A percentile compares a stretch with the other conserved stretches of the same genome.
Conservation (phyloP, 2,329 filamentous ascomycete genomes). For the Tympanopsis confertula region DNA sequence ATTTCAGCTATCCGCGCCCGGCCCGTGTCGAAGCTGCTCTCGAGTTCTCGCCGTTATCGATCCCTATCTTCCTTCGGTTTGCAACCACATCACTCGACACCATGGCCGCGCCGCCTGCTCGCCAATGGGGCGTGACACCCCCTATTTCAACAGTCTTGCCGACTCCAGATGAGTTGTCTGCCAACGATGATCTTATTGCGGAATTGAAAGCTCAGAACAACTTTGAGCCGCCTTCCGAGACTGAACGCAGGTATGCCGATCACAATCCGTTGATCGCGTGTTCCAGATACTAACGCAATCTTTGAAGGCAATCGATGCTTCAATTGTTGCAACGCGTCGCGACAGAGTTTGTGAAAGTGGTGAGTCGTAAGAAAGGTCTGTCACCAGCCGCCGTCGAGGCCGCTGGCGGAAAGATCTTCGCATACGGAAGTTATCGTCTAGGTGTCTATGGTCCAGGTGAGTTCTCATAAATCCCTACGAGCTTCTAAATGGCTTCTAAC, state of each 20-base stretch:
- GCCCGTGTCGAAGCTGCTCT: too few species aligned
- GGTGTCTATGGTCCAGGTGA: constrained; percentile 80
- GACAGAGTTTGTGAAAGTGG: constrained; percentile 74
- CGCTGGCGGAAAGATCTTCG: constrained; percentile 85
- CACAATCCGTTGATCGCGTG: constrained; percentile 61
- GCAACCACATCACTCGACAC: too few species aligned
- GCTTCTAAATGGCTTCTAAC: too few species aligned
- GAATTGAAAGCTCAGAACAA: constrained; percentile 84
- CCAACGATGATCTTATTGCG: constrained; percentile 68
- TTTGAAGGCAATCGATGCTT: constrained; percentile 62
- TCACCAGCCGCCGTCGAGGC: constrained; percentile 65
- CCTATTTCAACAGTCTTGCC: constrained; percentile 71
- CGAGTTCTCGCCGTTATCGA: too few species aligned
- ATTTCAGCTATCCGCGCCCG: too few species aligned
- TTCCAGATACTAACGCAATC: too few species aligned
- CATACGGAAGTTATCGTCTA: constrained; percentile 88
- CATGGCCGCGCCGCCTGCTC: background rate
- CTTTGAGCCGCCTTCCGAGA: constrained; percentile 76
- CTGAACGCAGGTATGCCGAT: constrained; percentile 62
- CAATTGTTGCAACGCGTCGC: constrained; percentile 67
- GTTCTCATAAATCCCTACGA: too few species aligned
- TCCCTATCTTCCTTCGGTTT: too few species aligned
- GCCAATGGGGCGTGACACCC: constrained; percentile 56
- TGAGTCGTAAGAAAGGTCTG: constrained; percentile 64
- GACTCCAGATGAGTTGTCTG: constrained; percentile 62